phyloP scores from a whole-genome alignment of 2,329 filamentous ascomycete species.

The Ceratocystis cubensis region DNA sequence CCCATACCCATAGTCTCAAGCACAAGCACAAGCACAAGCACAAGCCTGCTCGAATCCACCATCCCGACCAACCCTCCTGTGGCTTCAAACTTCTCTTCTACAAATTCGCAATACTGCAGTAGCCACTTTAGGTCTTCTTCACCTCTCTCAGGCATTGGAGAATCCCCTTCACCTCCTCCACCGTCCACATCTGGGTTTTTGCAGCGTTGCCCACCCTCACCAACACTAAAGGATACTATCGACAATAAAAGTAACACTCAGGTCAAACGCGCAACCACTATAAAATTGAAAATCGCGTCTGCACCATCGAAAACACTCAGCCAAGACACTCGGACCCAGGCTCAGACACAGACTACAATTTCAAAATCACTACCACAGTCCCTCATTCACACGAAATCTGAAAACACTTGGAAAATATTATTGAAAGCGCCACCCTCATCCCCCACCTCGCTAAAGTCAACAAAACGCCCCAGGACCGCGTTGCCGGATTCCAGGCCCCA shows the following conservation, averaged over 20 bases:
- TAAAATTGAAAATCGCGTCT: constrained; percentile 4
- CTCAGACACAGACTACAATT: neutral
- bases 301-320: neutral
- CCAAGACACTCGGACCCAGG: neutral
- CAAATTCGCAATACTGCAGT: neutral
- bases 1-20: neutral
- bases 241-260: neutral
- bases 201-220: neutral
- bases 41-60: constrained; percentile 5
- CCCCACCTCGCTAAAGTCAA: neutral
- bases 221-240: neutral
- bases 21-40: neutral
- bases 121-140: constrained; percentile 37
- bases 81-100: neutral
- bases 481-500: constrained; percentile 11
- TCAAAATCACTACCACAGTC: neutral
- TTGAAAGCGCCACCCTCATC: constrained; percentile 2
- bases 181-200: neutral
- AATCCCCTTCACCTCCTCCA: constrained; percentile 39
- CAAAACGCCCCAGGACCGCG: constrained; percentile 16
- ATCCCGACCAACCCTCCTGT: neutral
- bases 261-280: neutral
- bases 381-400: constrained; percentile 7
- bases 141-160: constrained; percentile 42
- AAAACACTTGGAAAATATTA: constrained; percentile 14